Base-by-base conservation (phyloP, 768 basidiomycete species). In the Termitomyces sp. region DNA sequence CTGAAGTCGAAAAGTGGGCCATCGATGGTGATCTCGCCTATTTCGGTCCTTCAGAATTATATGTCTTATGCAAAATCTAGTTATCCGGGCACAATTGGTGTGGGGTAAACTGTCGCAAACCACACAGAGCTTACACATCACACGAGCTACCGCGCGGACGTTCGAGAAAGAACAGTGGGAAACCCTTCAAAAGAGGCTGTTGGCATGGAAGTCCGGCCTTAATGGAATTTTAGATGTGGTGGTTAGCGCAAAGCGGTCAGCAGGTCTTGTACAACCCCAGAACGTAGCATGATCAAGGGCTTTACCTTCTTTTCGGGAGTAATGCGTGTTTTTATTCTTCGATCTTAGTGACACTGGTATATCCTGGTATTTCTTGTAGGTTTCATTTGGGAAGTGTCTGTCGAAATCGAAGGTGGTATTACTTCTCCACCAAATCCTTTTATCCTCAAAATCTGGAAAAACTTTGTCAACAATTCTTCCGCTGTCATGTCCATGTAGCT, bases 61-160 rank as follows among this genome's bases (percentile, higher is more conserved):
- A 46, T 41, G 57, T 58, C 55, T 55, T 36, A 51, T 50, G 16
- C n/a, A 11, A 42, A 39, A 54, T 49, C 15, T 64, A 93, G 93
- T 88, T 57, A 93, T 95, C 64, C 89, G 93, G 55, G 81, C 85
- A 2, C 86, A 88, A 30, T 81, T 95, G 47, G 70, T 94, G 34
- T 83, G 85, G 53, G 93, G 89, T 39, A 93, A 91, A 70, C 86
- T 95, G 51, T 90, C 91, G 1, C 93, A 95, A 69, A 84, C 86
- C 1, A 79, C 84, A 9, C 87, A 90, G 66, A 84, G 83, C 50
- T 73, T 95, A 41, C 85, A 84, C 62, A 81, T 95, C 59, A 84
- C 81, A 52, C 86, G 86, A 36, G 87, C 92, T 0, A 86, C 85
- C 0, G 82, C 90, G 1, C 87, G 90, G 57, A 79, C 82, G 11